Conservation (phyloP, 78 protist genomes). For the Dictyostelium brefeldianum region DNA sequence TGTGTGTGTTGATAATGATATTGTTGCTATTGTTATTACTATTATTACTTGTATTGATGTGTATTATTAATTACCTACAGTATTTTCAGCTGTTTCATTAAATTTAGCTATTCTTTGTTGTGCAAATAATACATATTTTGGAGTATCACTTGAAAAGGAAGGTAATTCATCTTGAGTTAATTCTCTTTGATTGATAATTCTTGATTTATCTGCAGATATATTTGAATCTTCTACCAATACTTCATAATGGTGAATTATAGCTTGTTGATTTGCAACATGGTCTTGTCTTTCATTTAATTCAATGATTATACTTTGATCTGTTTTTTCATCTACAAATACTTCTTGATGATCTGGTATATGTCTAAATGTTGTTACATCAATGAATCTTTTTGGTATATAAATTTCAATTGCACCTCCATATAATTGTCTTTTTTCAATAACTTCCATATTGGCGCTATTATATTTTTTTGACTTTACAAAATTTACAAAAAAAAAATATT, state of each 20-base stretch:
- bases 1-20: neutral
- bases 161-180: slow-evolving; percentile 31
- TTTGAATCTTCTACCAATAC: slow-evolving; percentile 33
- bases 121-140: slow-evolving; percentile 41
- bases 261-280: slow-evolving; percentile 9
- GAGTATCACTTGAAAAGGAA: neutral
- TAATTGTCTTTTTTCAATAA: slow-evolving; percentile 38
- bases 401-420: slow-evolving; percentile 77
- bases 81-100: slow-evolving; percentile 70
- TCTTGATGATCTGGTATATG: slow-evolving; percentile 76
- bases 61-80: slow-evolving; percentile 19
- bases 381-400: slow-evolving; percentile 48
- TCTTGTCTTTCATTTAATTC: slow-evolving; percentile 62
- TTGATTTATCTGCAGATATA: slow-evolving; percentile 11
- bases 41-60: neutral
- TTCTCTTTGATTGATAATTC: neutral
- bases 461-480: too few species aligned
- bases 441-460: neutral
- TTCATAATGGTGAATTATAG: slow-evolving; percentile 29
- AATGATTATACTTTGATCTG: slow-evolving; percentile 63
- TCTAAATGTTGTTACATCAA: slow-evolving; percentile 37
- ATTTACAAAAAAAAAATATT: too few species aligned
- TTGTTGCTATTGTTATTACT: neutral
- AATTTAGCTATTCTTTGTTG: slow-evolving; percentile 52
- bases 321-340: slow-evolving; percentile 47